Percentiles rank a stretch among this genome's conserved stretches.
phyloP scores from a whole-genome alignment of 2,329 filamentous ascomycete genomes.

The Aquanectria penicillioides region DNA sequence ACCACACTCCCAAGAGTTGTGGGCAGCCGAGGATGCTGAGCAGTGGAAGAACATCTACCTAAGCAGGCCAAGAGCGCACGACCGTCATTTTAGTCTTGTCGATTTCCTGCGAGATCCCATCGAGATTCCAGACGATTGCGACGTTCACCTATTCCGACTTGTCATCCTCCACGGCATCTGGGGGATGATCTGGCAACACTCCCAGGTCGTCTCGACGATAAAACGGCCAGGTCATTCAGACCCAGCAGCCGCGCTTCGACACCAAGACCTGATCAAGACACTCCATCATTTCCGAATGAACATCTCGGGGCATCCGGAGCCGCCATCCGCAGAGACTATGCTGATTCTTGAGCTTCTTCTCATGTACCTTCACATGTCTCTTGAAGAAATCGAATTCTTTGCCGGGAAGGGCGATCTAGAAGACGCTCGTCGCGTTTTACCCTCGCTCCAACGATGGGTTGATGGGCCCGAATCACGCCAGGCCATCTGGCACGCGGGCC shows the following conservation, averaged over 20 bases:
- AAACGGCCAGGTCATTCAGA: conserved; percentile 16
- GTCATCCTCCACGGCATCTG: conserved; percentile 23
- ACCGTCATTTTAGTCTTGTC: conserved; percentile 5
- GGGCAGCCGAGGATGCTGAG: conserved; percentile 24
- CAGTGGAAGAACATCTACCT: conserved; percentile 26
- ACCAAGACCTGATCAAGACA: conserved; percentile 20
- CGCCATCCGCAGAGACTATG: background rate
- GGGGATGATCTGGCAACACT: conserved; percentile 29
- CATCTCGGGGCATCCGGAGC: conserved; percentile 13
- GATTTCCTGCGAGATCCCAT: conserved; percentile 20
- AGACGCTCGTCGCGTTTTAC: conserved; percentile 24
- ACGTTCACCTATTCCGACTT: conserved; percentile 11
- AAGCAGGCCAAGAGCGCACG: background rate
- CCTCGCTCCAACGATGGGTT: conserved; percentile 20
- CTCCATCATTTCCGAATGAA: conserved; percentile 21
- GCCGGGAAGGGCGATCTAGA: conserved; percentile 25
- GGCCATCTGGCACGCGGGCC: conserved; percentile 26
- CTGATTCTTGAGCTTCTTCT: conserved; percentile 17
- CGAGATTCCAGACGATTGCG: conserved; percentile 20
- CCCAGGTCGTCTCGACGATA: conserved; percentile 10
- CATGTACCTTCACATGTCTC: conserved; percentile 27
- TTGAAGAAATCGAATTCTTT: conserved; percentile 28
- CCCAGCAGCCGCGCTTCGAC: conserved; percentile 19
- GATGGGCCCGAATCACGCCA: conserved; percentile 18
- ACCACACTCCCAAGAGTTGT: conserved; percentile 25